Evolutionary conservation across 2,329 filamentous ascomycete species (phyloP), one percentile per base, ranked within the genome.

Genomic region (Emmonsiellopsis sp.): DNA sequence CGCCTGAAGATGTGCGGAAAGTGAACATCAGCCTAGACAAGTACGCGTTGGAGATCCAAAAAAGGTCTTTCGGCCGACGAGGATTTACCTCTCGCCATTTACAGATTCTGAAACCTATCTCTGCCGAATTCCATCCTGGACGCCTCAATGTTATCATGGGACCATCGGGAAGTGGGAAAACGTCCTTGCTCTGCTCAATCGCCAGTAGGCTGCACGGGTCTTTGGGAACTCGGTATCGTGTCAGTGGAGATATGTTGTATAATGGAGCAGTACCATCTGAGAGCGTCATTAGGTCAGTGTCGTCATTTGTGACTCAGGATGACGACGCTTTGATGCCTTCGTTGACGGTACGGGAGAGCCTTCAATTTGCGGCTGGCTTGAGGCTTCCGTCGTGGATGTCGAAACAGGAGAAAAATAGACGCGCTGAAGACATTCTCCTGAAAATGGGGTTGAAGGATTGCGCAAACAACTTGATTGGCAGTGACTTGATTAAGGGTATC

Each of bases 381-480:
- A 78, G 87, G 5, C 75, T 90, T 2, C 86, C 86, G 0, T 77
- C 77, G 0, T 87, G 82, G 71, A 86, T 89, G 84, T 80, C 78
- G 21, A 82, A 75, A 43, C 74, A 78, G 3, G 82, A 89, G 58
- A 90, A 89, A 68, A 68, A 77, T 54, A 76, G 76, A 14, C 77
- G 83, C 2, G 86, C 86, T 0, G 86, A 90, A 60, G 83, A 87
- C 13, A 81, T 89, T 0, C 69, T 91, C 2, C 65, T 86, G 13
- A 88, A 88, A 63, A 83, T 90, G 78, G 87, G 87, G 0, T 68
- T 90, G 3, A 88, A 88, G 61, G 86, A 90, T 58, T 90, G 86
- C 58, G 87, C 86, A 1, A 81, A 89, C 62, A 88, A 86, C 51
- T 66, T 89, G 0, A 79, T 91, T 7, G 87, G 87, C 2, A 85